Evolutionary conservation across 2,329 filamentous ascomycete species (phyloP).

Genomic region (Neofusicoccum umdonicola): DNA sequence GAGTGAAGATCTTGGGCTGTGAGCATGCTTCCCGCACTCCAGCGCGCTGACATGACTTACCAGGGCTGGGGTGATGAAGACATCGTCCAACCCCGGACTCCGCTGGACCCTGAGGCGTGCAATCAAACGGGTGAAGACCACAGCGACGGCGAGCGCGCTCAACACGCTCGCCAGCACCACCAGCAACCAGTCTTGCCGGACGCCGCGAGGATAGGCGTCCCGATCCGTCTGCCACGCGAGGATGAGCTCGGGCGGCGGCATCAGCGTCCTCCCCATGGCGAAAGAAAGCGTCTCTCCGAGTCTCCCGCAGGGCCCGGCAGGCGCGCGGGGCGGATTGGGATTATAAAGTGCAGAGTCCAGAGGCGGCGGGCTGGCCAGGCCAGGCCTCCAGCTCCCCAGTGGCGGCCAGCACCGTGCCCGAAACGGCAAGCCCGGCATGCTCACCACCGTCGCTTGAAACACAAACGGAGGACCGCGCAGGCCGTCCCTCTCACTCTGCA

Average conservation of each 20-base stretch:
- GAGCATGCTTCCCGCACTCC: not conserved
- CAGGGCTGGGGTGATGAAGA: not conserved
- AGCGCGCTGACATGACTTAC: not conserved
- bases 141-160: not conserved
- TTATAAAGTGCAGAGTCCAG: not conserved
- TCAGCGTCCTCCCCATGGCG: not conserved
- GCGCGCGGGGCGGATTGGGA: not conserved
- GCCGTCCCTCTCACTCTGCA: not conserved
- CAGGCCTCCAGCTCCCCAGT: no score
- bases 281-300: not conserved
- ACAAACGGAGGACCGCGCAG: not conserved
- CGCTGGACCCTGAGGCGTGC: slow-evolving; percentile 1
- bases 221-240: slow-evolving; percentile 4
- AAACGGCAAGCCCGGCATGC: not conserved
- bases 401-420: not conserved
- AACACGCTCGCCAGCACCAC: not conserved
- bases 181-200: not conserved
- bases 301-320: not conserved
- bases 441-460: not conserved
- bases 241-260: not conserved
- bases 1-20: not conserved
- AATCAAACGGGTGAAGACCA: not conserved
- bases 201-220: not conserved
- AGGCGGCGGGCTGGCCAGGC: not conserved
- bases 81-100: slow-evolving; percentile 2